These are phyloP conservation scores for Termitomyces sp. DNA, from an alignment of 768 basidiomycete genomes.

Conservation along the genomic window DNA sequence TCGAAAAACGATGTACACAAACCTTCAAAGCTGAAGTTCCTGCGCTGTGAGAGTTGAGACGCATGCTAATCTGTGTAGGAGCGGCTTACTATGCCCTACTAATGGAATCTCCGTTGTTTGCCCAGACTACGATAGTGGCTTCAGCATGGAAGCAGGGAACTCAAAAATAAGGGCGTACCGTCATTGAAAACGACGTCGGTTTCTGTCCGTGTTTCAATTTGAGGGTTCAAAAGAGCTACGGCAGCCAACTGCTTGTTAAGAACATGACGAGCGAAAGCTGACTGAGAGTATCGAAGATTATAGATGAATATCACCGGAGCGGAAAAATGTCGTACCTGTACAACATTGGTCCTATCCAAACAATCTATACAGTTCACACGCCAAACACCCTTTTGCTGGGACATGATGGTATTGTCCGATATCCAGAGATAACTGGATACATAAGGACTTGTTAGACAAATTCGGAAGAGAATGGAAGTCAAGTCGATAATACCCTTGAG, in stretches of 20 bases:
- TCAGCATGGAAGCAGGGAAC: background rate
- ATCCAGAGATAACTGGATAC: conserved; percentile 72
- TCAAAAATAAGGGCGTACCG: conserved; percentile 32
- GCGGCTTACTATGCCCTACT: conserved; percentile 74
- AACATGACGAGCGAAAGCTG: conserved; percentile 85
- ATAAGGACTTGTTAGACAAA: background rate
- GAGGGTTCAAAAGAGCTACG: conserved; percentile 57
- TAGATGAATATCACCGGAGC: background rate
- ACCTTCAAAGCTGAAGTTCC: conserved; percentile 97
- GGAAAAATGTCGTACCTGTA: conserved; percentile 49
- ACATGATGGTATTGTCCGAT: conserved; percentile 60
- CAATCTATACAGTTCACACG: conserved; percentile 96
- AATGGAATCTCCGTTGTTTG: conserved; percentile 96
- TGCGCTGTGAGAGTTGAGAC: conserved; percentile 44
- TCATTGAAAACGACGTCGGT: conserved; percentile 77
- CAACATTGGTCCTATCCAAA: conserved; percentile 91
- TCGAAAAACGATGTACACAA: conserved; percentile 14
- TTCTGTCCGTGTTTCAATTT: conserved; percentile 46
- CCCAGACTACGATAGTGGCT: conserved; percentile 68
- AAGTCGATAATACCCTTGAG: conserved; percentile 64
- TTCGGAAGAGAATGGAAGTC: background rate
- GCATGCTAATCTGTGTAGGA: background rate
- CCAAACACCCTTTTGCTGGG: conserved; percentile 82
- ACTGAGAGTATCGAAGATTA: conserved; percentile 35
- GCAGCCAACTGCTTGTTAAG: conserved; percentile 71